phyloP scores from a whole-genome alignment of 805 yeast genomes.

The Saturnispora gosingensis region DNA sequence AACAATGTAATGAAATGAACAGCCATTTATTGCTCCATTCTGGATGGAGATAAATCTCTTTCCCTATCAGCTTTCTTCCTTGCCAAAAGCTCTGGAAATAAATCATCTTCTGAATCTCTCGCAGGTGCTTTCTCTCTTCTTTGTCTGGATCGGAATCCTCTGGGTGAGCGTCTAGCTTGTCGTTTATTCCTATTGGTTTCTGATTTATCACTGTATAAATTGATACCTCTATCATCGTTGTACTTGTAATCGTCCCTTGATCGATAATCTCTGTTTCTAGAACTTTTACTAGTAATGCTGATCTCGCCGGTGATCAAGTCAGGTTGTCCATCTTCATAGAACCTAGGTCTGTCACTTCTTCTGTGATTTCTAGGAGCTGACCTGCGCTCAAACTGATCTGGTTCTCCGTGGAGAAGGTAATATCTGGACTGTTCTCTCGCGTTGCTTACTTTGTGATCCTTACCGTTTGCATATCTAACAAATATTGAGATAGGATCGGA shows the following conservation, averaged over 20 bases:
- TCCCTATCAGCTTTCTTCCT: conserved; percentile 14
- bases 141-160: conserved; percentile 10
- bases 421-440: conserved; percentile 53
- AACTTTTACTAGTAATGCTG: conserved; percentile 9
- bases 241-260: conserved; percentile 1
- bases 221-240: neutral
- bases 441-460: conserved; percentile 49
- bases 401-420: conserved; percentile 65
- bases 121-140: conserved; percentile 9
- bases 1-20: too few species aligned
- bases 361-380: conserved; percentile 13
- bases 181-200: neutral
- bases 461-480: conserved; percentile 41
- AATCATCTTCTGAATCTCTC: conserved; percentile 27
- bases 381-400: conserved; percentile 34
- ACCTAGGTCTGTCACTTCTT: neutral
- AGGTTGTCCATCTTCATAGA: conserved; percentile 9
- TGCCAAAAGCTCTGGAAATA: conserved; percentile 27
- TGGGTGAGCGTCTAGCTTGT: neutral
- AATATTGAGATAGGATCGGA: conserved; percentile 25
- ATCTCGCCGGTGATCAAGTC: conserved; percentile 29
- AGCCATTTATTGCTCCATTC: neutral
- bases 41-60: conserved; percentile 5
- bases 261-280: neutral
- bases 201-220: too few species aligned